Evolutionary conservation across 2,329 filamentous ascomycete genomes (phyloP).

Genomic region (Botryotinia convoluta): DNA sequence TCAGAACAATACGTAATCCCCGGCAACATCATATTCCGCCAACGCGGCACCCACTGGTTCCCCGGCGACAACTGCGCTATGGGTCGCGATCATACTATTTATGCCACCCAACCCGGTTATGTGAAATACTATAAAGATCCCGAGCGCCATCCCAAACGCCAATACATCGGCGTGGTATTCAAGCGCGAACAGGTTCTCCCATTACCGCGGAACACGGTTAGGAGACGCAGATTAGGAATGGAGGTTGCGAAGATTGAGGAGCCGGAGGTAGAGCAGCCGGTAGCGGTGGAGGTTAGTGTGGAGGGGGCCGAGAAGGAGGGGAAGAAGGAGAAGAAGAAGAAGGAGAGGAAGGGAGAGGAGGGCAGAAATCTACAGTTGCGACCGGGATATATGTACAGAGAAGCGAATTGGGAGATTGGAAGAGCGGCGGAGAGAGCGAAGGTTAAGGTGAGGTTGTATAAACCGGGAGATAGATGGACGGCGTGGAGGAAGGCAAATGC

Average conservation of each 20-base stretch:
- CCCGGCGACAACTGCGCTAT: conserved; percentile 94
- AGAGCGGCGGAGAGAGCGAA: conserved; percentile 58
- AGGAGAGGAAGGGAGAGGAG: conserved; percentile 38
- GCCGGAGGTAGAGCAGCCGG: conserved; percentile 18
- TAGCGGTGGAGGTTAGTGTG: conserved; percentile 11
- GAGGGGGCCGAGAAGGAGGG: conserved; percentile 22
- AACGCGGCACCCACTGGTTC: conserved; percentile 91
- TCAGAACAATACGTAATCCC: conserved; percentile 87
- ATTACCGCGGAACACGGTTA: conserved; percentile 68
- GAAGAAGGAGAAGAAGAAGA: conserved; percentile 24
- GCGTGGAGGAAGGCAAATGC: conserved; percentile 61
- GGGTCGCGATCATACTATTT: conserved; percentile 95
- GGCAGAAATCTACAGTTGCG: conserved; percentile 43
- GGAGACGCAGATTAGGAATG: conserved; percentile 75
- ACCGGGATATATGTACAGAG: conserved; percentile 61
- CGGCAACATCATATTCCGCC: conserved; percentile 97
- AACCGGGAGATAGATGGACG: conserved; percentile 54
- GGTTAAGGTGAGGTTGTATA: conserved; percentile 55
- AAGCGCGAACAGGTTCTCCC: conserved; percentile 79
- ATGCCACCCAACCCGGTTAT: conserved; percentile 79
- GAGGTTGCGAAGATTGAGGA: conserved; percentile 50
- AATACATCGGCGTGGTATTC: conserved; percentile 93
- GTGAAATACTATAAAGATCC: conserved; percentile 97
- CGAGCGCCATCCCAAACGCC: conserved; percentile 73
- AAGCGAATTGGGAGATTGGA: conserved; percentile 68